Base-by-base conservation (phyloP, 1,284 basidiomycete genomes). In the Cutaneotrichosporon spelunceum region DNA sequence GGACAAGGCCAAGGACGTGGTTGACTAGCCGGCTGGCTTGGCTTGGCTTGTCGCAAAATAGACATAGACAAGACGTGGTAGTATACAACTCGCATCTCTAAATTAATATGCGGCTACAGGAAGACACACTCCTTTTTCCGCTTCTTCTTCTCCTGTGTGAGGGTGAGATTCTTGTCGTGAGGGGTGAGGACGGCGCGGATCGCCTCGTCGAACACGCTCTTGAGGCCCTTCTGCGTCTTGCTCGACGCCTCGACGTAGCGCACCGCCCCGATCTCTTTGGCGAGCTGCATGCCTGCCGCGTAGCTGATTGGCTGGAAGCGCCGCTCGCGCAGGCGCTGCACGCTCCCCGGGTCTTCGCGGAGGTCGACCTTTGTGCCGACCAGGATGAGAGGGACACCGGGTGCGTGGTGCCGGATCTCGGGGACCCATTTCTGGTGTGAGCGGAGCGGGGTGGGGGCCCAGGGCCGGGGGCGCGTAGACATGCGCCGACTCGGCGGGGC, bases 171-270 rank as follows among this genome's bases (percentile, higher is more conserved):
- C 67, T 72, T 70, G 47, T 78, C 70, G 47, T 74, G 70, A 8
- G 81, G 80, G 1, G 76, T 75, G 16, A 81, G 70, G 3, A 81
- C 81, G n/a, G 79, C 78, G 9, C 93, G 87, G 73, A 97, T 96
- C 44, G 93, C 93, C 79, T 96, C 93, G 78, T 96, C 93, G 77
- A 97, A 97, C 47, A 96, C 93, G 59, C 89, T 93, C 85, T 78
- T 78, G 36, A 78, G 67, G 0, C 75, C 75, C 61, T 74, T 70
- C 66, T 78, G 76, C 63, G 95, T 97, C 74, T 97, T 83, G 48
- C 93, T 93, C 53, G 93, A 96, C 78, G 95, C 98, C 80, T 99
- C 95, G 62, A 98, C 81, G 76, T 98, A 99, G 79, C 93, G 95
- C 69, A 95, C 90, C 36, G 95, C 95, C 42, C 89, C 89, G 68